phyloP scores from a whole-genome alignment of 2,329 filamentous ascomycete species.

The Colletotrichum noveboracense region DNA sequence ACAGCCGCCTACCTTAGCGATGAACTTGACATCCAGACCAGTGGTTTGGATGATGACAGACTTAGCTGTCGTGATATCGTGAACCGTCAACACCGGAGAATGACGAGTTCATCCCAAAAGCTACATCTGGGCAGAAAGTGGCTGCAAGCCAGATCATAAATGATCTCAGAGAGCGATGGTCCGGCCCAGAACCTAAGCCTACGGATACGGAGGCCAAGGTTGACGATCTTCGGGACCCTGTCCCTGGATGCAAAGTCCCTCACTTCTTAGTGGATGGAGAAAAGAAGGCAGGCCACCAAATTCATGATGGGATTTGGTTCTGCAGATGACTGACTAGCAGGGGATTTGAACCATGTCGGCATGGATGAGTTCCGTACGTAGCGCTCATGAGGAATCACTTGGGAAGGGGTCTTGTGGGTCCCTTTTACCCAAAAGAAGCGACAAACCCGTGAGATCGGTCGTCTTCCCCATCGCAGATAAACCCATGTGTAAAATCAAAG shows the following conservation, averaged over 20 bases:
- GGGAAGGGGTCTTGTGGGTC: background rate
- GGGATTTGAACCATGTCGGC: background rate
- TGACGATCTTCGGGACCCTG: background rate
- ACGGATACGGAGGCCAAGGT: background rate
- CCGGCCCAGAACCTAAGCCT: background rate
- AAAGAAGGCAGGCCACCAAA: background rate
- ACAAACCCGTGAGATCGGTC: background rate
- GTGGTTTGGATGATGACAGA: background rate
- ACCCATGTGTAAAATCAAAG: background rate
- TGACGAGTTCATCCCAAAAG: background rate
- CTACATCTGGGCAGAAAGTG: background rate
- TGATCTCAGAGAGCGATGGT: background rate
- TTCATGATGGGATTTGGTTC: background rate
- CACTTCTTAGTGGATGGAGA: background rate
- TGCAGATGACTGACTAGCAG: background rate
- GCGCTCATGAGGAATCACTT: background rate
- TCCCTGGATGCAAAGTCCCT: background rate
- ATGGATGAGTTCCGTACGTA: background rate
- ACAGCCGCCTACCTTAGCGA: background rate
- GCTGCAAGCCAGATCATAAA: constrained; percentile 10
- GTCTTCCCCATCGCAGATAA: background rate
- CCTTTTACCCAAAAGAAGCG: background rate
- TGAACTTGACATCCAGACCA: background rate
- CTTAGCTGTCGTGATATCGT: background rate
- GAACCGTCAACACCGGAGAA: background rate